Evolutionary conservation across 2,329 filamentous ascomycete genomes (phyloP), one percentile per base, ranked within the genome.

Genomic region (Colletotrichum neosansevieriae): DNA sequence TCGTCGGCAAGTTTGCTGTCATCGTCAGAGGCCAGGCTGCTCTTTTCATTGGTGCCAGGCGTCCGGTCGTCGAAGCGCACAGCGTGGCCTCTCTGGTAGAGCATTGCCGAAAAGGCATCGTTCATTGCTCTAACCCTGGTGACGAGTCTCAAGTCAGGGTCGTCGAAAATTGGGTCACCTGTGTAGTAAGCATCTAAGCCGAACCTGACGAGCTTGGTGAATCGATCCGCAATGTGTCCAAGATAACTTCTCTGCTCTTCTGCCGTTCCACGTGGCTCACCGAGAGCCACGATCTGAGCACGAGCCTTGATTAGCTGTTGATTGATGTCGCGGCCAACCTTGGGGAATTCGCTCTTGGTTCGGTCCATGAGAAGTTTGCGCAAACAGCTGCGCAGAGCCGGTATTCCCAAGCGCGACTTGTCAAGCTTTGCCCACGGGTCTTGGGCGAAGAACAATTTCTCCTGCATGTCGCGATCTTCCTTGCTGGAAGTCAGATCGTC

Each of bases 111-210:
- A 32, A 84, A 84, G 0, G 12, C 63, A 9, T 82, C 78, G 9
- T 81, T 82, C 12, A 82, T 72, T 21, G 77, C 72, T 0, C 79
- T 71, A 9, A 84, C 76, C 0, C 71, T 71, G 0, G 82, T 83
- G 17, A 82, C 79, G 1, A 84, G 77, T 38, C 75, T 77, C 4
- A 82, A 53, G 0, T 76, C 68, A 0, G 72, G 67, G 0, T 75
- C 19, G 0, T 74, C 69, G 38, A 83, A 83, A 0, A 79, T 67
- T 0, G 66, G 34, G 11, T 79, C 70, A 0, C 75, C 70, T 0
- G 74, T 73, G 53, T 83, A 84, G 4, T 79, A 74, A 0, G 74
- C 81, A 10, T 80, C 76, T 0, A 84, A 72, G 0, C 77, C 77
- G 1, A 64, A 75, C 6, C 74, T 63, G 6, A 73, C 77, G 7